Base-by-base conservation (phyloP, 148 eudicot genomes). In the Fagopyrum esculentum region DNA sequence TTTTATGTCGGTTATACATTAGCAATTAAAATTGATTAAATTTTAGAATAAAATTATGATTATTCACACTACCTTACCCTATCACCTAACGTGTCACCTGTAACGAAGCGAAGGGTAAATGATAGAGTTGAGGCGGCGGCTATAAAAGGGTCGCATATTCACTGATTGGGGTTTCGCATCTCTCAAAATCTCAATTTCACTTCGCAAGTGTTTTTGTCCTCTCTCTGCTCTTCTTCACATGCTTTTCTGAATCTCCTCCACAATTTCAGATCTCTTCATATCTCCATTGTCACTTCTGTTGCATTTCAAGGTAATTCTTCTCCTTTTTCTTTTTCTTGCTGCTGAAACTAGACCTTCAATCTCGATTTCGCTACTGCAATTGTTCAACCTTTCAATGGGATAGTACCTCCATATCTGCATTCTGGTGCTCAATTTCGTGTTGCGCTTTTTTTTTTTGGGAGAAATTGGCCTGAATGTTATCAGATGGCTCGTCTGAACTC, bases 191-290 rank as follows among this genome's bases (percentile, higher is more conserved):
- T 46, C 8, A 66, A 66, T 35, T 43, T 40, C 52, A 8, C 40
- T 17, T 66, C n/a, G 19, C 47, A 12, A 11, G 30, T 59, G 64
- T 5, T 35, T 63, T 43, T 66, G 71, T 15, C 71, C 46, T 43
- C 46, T 40, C 47, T 66, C 45, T 66, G 11, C n/a, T 40, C 47
- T 66, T 9, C 40, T 43, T 66, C 71, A 66, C 71, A 66, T 66
- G 71, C 46, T 46, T 66, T 40, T 66, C 17, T 66, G 43, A 52
- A 66, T 43, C 4, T 43, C 71, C 45, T 40, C 71, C 71, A 66
- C 47, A 13, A 40, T 40, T 40, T 43, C 71, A 66, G 71, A 66
- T 66, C 47, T 40, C 47, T 40, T 43, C 45, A 35, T 5, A 64
- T 64, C 71, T 66, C 47, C 15, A n/a, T 66, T 66, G 71, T 66